Percentiles rank a stretch among this genome's conserved stretches.
Conservation (phyloP, 1,284 basidiomycete genomes). For the Cryptococcus sp. region DNA sequence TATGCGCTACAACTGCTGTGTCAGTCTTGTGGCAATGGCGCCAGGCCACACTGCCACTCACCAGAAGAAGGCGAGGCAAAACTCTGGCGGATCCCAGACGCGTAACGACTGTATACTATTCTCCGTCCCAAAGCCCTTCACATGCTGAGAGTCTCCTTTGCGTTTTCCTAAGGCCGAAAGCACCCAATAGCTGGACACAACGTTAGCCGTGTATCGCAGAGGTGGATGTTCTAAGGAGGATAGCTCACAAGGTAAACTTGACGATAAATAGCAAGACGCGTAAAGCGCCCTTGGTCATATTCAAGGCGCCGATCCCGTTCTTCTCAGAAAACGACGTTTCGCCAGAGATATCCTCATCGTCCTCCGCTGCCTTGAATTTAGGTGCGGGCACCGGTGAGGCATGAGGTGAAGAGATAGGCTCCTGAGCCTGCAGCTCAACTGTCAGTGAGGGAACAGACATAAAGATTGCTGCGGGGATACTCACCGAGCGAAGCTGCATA, state of each 20-base stretch:
- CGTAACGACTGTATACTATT: conserved; percentile 43
- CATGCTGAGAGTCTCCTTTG: not conserved
- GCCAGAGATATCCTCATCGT: conserved; percentile 13
- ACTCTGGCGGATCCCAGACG: conserved; percentile 50
- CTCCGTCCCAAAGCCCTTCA: conserved; percentile 8
- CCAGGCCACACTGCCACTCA: conserved; percentile 16
- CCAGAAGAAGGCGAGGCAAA: conserved; percentile 50
- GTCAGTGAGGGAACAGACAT: not conserved
- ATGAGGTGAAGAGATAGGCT: conserved; percentile 35
- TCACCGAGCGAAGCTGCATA: conserved; percentile 43
- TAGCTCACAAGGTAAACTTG: conserved; percentile 26
- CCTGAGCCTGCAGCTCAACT: conserved; percentile 20
- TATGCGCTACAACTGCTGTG: conserved; percentile 33
- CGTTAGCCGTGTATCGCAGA: not conserved
- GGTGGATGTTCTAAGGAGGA: not conserved
- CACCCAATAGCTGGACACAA: conserved; percentile 18
- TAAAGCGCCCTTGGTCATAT: too few relatives aligned
- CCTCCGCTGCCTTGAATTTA: conserved; percentile 4
- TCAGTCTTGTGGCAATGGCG: not conserved
- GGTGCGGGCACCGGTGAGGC: conserved; percentile 38
- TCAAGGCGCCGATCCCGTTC: too few relatives aligned
- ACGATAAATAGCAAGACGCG: conserved; percentile 9
- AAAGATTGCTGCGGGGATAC: conserved; percentile 5
- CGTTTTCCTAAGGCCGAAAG: conserved; percentile 34
- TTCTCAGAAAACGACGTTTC: not conserved